Conservation (phyloP, 306 rosid genomes). For the Fragaria nilgerrensis region DNA sequence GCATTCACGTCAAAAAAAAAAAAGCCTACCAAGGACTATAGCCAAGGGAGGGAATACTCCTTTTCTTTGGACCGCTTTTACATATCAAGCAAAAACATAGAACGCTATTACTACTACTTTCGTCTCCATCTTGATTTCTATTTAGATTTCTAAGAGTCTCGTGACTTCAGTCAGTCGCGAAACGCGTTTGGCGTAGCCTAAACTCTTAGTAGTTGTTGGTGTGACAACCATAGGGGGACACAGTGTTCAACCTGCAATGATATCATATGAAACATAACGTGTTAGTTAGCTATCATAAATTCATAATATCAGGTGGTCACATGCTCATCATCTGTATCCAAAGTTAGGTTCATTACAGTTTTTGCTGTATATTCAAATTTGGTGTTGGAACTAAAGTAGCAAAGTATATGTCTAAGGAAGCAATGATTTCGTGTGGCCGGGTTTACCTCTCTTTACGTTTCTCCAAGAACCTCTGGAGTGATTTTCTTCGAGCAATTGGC, state of each 20-base stretch:
- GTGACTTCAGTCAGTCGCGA: background rate
- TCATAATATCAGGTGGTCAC: background rate
- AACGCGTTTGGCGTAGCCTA: slow-evolving; percentile 8
- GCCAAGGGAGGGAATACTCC: background rate
- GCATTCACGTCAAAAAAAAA: background rate
- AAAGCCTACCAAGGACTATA: too few species aligned
- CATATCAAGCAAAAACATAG: background rate
- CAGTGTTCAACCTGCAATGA: slow-evolving; percentile 23
- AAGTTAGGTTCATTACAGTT: background rate
- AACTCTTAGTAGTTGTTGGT: background rate
- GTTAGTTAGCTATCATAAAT: background rate
- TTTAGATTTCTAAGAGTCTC: background rate
- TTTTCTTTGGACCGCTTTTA: background rate
- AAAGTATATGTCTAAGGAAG: background rate
- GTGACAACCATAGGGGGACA: slow-evolving; percentile 24
- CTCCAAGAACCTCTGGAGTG: slow-evolving; percentile 51
- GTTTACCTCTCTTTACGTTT: slow-evolving; percentile 57
- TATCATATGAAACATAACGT: background rate
- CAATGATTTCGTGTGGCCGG: background rate
- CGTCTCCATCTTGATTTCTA: background rate
- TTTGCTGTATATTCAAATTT: background rate
- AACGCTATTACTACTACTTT: background rate
- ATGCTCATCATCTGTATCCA: background rate
- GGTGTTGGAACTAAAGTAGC: background rate
- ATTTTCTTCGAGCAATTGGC: slow-evolving; percentile 42